A percentile compares a stretch with the other conserved stretches of the same genome.
These are phyloP conservation scores for Alternaria brassicicola DNA, from an alignment of 2,329 filamentous ascomycete species.

Conservation along the genomic window DNA sequence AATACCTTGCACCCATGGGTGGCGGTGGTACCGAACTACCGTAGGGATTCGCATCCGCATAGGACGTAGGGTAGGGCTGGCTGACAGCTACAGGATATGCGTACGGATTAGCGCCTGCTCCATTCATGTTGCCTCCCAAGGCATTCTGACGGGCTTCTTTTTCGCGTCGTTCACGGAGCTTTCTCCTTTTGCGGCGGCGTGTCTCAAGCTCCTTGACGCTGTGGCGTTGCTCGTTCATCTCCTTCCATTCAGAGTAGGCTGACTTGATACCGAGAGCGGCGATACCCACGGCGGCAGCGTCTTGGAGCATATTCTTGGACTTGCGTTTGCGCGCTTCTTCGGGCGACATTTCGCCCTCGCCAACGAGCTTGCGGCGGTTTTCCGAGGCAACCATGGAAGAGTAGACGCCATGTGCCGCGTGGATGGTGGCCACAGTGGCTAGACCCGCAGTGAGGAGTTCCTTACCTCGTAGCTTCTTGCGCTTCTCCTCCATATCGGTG, in stretches of 20 bases:
- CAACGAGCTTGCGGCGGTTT: slow-evolving; percentile 64
- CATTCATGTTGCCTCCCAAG: slow-evolving; percentile 44
- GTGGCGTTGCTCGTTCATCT: slow-evolving; percentile 67
- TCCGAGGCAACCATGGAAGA: slow-evolving; percentile 68
- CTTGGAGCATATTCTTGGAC: slow-evolving; percentile 67
- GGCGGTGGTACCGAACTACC: slow-evolving; percentile 47
- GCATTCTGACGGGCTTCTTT: slow-evolving; percentile 54
- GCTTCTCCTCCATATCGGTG: slow-evolving; percentile 66
- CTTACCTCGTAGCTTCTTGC: slow-evolving; percentile 70
- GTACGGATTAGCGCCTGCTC: slow-evolving; percentile 45
- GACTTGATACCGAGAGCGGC: slow-evolving; percentile 71
- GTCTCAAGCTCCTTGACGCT: slow-evolving; percentile 61
- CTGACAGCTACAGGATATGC: slow-evolving; percentile 46
- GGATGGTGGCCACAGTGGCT: slow-evolving; percentile 71
- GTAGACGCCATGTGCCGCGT: slow-evolving; percentile 70
- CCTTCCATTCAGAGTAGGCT: slow-evolving; percentile 70
- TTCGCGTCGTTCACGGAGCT: slow-evolving; percentile 51
- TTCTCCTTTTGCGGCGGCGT: slow-evolving; percentile 54
- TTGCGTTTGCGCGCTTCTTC: slow-evolving; percentile 68
- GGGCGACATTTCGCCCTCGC: slow-evolving; percentile 66
- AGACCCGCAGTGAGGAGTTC: slow-evolving; percentile 69
- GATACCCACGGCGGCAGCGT: slow-evolving; percentile 70
- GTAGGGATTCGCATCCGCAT: slow-evolving; percentile 56
- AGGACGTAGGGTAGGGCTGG: slow-evolving; percentile 44
- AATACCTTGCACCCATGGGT: slow-evolving; percentile 48